A percentile compares a stretch with the other conserved stretches of the same genome.
Conservation (phyloP, 805 yeast genomes). For the Teunomyces pallodes region DNA sequence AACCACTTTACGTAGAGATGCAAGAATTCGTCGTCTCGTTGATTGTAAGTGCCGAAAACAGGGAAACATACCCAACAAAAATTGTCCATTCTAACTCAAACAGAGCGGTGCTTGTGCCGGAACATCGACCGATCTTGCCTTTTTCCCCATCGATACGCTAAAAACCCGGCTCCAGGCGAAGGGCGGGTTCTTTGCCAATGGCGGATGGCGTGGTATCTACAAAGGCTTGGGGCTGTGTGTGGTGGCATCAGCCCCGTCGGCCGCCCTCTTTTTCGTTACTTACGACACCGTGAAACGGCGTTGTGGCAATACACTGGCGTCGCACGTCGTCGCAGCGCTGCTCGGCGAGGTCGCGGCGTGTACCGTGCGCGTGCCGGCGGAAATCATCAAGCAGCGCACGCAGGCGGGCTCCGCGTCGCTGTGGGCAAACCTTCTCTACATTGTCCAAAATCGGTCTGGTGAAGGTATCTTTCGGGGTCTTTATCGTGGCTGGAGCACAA, state of each 20-base stretch:
- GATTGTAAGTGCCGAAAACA: constrained; percentile 24
- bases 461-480: constrained; percentile 78
- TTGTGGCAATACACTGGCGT: constrained; percentile 13
- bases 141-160: constrained; percentile 94
- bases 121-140: constrained; percentile 88
- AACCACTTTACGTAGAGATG: constrained; percentile 13
- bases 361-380: constrained; percentile 92
- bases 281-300: constrained; percentile 69
- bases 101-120: constrained; percentile 94
- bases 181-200: constrained; percentile 90
- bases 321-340: constrained; percentile 88
- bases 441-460: constrained; percentile 64
- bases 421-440: constrained; percentile 59
- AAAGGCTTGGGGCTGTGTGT: constrained; percentile 91
- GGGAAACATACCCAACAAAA: neutral
- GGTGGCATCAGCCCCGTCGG: constrained; percentile 87
- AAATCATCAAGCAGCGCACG: constrained; percentile 91
- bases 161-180: constrained; percentile 93
- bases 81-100: constrained; percentile 1
- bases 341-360: constrained; percentile 93
- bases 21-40: constrained; percentile 32
- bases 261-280: constrained; percentile 54
- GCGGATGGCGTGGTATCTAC: constrained; percentile 90
- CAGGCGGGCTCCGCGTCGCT: constrained; percentile 65
- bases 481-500: constrained; percentile 91